Base-by-base conservation (phyloP, 2,329 filamentous ascomycete species). In the Dendryphion nanum region DNA sequence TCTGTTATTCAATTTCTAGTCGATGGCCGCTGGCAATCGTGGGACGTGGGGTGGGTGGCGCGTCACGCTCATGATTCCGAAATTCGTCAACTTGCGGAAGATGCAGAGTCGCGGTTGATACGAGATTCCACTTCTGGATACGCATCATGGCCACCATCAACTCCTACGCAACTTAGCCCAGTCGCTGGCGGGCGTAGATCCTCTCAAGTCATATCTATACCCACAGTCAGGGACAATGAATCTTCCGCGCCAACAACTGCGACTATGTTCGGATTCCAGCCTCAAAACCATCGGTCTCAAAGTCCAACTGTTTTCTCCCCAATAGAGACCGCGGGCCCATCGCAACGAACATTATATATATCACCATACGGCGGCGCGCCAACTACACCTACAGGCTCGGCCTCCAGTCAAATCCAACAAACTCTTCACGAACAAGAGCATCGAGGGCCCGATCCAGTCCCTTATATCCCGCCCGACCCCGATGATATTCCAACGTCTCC, bases 1-100 rank as follows among this genome's bases (percentile, higher is more conserved):
- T 42, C 52, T n/a, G 40, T 52, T 4, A 54, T 63, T 30, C 57
- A 61, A 41, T 63, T 63, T 17, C 38, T 59, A 17, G 36, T 59
- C 28, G 54, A 56, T 21, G 56, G 55, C 7, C 34, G 40, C 7
- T 63, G 59, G 59, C 55, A 61, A 44, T 42, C 57, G 13, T 59
- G 55, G 56, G 55, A 63, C 31, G 51, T 62, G 6, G 48, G 55
- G 37, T 61, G 48, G 41, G 57, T 62, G 10, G 49, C 45, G 30
- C 58, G 55, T 38, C 53, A 54, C 32, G 47, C 57, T 10, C 47
- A 50, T 16, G 59, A 62, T 31, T 50, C 57, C 5, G 57, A 59
- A 4, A 49, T 62, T 21, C 53, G 48, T 35, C 49, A 50, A n/a
- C 40, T 62, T 21, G 57, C 57, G 14, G 46, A 51, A 35, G 55